A percentile compares a stretch with the other conserved stretches of the same genome.
Conservation (phyloP, 2,329 filamentous ascomycete genomes). For the Tolypocladium amazonense region DNA sequence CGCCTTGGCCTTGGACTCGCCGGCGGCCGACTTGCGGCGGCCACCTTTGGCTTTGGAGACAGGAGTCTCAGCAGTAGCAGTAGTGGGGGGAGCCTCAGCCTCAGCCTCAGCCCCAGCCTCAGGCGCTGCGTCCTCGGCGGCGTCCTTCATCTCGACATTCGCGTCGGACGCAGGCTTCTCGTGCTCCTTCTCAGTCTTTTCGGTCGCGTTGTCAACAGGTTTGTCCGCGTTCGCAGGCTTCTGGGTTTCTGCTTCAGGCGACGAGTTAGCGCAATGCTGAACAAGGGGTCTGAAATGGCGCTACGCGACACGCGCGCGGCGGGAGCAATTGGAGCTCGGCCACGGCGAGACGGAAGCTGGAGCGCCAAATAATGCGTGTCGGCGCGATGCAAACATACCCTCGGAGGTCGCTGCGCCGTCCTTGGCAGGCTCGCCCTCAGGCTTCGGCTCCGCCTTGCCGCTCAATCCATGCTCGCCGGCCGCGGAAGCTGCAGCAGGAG, state of each 20-base stretch:
- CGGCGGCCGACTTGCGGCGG: slow-evolving; percentile 64
- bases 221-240: slow-evolving; percentile 17
- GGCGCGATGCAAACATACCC: slow-evolving; percentile 16
- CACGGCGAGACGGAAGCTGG: not conserved
- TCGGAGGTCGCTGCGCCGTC: slow-evolving; percentile 16
- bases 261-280: slow-evolving; percentile 15
- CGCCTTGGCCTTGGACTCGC: slow-evolving; percentile 65
- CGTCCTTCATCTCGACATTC: slow-evolving; percentile 45
- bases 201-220: slow-evolving; percentile 16
- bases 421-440: slow-evolving; percentile 13
- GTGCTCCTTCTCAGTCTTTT: slow-evolving; percentile 14
- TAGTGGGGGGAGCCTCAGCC: slow-evolving; percentile 13
- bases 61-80: slow-evolving; percentile 16
- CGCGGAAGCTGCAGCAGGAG: slow-evolving; percentile 12
- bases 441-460: slow-evolving; percentile 11
- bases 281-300: not conserved
- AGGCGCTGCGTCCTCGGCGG: slow-evolving; percentile 17
- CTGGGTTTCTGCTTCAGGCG: slow-evolving; percentile 14
- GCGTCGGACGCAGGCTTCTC: slow-evolving; percentile 11
- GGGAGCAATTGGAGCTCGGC: not conserved
- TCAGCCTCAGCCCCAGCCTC: slow-evolving; percentile 10
- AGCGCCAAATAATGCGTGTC: not conserved
- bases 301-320: not conserved
- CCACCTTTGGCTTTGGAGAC: slow-evolving; percentile 39
- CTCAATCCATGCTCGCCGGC: slow-evolving; percentile 10